A percentile compares a stretch with the other conserved stretches of the same genome.
Evolutionary conservation across 345 rosid genomes (phyloP).

Genomic region (Populus ilicifolia): DNA sequence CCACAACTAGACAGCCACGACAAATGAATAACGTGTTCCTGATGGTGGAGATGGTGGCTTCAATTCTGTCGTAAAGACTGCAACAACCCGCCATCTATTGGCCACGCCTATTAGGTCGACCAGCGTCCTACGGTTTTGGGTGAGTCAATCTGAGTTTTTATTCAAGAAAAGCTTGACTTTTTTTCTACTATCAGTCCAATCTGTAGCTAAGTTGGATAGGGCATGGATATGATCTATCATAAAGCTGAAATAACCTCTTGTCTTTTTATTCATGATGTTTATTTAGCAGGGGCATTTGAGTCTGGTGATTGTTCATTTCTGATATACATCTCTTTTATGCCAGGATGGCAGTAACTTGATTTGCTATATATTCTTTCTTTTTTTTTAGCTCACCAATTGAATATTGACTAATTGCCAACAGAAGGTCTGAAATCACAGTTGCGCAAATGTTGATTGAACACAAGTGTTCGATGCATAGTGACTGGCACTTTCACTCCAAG

Average conservation of each 20-base stretch:
- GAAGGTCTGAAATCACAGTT: background rate
- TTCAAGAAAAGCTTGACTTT: background rate
- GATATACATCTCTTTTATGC: conserved; percentile 29
- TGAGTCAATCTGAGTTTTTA: too few relatives aligned
- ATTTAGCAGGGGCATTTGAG: conserved; percentile 6
- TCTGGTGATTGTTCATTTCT: conserved; percentile 23
- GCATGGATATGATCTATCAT: conserved; percentile 67
- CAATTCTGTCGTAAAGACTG: too few relatives aligned
- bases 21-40: too few relatives aligned
- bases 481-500: background rate
- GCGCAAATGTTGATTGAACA: background rate
- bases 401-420: background rate
- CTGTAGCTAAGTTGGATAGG: conserved; percentile 91
- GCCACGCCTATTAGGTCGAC: too few relatives aligned
- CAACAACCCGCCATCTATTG: too few relatives aligned
- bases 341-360: conserved; percentile 25
- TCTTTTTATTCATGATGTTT: conserved; percentile 7
- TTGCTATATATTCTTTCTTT: background rate
- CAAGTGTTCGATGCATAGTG: background rate
- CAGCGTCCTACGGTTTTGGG: too few relatives aligned
- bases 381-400: background rate
- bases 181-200: conserved; percentile 83
- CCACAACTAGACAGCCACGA: too few relatives aligned
- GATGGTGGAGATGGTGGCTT: too few relatives aligned
- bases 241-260: conserved; percentile 21